Conservation (phyloP, 2,329 filamentous ascomycete genomes). For the Ophiobolus disseminans region DNA sequence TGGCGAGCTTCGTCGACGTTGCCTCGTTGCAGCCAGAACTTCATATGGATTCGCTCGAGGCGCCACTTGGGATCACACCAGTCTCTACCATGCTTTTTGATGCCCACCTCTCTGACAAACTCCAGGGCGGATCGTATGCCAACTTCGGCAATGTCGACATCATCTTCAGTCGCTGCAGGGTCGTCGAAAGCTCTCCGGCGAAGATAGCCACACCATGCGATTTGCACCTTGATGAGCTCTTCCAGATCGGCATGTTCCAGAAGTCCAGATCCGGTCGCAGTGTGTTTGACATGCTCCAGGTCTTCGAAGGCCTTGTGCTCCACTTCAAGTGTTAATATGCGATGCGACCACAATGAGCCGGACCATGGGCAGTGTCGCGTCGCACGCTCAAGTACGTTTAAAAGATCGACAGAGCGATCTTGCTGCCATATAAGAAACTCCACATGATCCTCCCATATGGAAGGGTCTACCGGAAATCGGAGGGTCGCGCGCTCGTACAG, state of each 20-base stretch:
- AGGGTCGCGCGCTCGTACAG: conserved; percentile 81
- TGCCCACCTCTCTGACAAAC: conserved; percentile 79
- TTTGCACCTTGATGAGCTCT: conserved; percentile 87
- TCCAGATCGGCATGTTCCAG: conserved; percentile 86
- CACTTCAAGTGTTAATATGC: conserved; percentile 83
- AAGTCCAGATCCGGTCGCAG: conserved; percentile 83
- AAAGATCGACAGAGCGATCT: conserved; percentile 57
- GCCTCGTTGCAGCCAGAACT: conserved; percentile 85
- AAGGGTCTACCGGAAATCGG: conserved; percentile 75
- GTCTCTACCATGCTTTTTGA: conserved; percentile 75
- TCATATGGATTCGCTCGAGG: conserved; percentile 89
- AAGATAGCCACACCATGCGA: conserved; percentile 93
- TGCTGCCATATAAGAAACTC: conserved; percentile 69
- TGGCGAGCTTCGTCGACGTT: conserved; percentile 77
- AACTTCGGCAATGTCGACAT: conserved; percentile 87
- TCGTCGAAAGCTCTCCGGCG: conserved; percentile 82
- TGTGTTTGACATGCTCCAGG: conserved; percentile 89
- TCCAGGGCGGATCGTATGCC: conserved; percentile 86
- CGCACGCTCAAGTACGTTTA: conserved; percentile 79
- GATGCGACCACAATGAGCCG: conserved; percentile 87
- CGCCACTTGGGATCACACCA: conserved; percentile 87
- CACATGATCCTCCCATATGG: conserved; percentile 83
- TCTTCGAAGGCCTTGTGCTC: conserved; percentile 77
- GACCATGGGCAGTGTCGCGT: conserved; percentile 94
- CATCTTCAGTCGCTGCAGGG: conserved; percentile 73